Evolutionary conservation across 768 basidiomycete genomes (phyloP), one percentile per base, ranked within the genome.

Genomic region (Pulveroboletus sp.): DNA sequence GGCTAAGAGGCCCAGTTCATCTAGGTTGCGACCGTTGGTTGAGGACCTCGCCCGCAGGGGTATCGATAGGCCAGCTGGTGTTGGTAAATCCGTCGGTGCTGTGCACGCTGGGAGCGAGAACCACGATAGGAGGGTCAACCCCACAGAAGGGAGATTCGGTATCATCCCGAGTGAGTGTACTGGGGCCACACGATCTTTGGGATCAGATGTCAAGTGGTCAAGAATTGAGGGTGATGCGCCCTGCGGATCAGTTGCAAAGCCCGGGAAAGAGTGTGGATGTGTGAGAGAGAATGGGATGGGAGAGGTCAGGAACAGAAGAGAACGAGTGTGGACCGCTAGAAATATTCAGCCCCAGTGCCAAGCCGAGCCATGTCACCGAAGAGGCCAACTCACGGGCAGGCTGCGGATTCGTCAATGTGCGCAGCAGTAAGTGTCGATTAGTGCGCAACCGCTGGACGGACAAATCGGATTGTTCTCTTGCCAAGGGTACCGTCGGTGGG

Each of bases 1-100:
- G 11, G 82, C 82, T 73, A 60, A 14, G 8, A 17, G 32, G 0
- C 43, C 58, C 21, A 52, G 50, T 30, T 64, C 55, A 15, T 24
- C 11, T 10, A 24, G 6, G 26, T 46, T 39, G 26, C 39, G 57
- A 12, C 17, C 7, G 26, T 7, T 30, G 14, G 43, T 5, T 15
- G 56, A 51, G 5, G 55, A 58, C 21, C 64, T 45, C 54, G 52
- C 45, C 4, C n/a, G 46, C 40, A 68, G 24, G 41, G 66, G 57
- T 24, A 68, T 57, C 17, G 56, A 39, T 43, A 55, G 43, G 10
- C 61, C 63, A 39, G 43, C 42, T 30, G 46, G 17, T 8, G 46
- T 24, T 47, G 35, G 30, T 17, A 40, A 2, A 0, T 53, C 43
- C 9, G 59, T 49, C 1, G 66, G 68, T 9, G 49, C 62, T 24